A percentile compares a stretch with the other conserved stretches of the same genome.
These are phyloP conservation scores for Cicer judaicum DNA, from an alignment of 306 rosid genomes.

Conservation along the genomic window DNA sequence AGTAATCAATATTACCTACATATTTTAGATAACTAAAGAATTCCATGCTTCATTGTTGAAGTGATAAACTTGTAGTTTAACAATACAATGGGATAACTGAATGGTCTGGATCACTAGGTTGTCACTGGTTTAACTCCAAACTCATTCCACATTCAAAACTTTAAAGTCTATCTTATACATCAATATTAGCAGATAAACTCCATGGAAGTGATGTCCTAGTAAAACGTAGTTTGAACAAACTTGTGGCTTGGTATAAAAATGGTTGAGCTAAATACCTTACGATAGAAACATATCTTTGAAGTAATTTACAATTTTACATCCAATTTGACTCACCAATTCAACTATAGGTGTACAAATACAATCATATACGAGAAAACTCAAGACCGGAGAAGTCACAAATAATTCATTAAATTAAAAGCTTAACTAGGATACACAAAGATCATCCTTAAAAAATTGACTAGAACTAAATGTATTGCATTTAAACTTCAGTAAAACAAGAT, in stretches of 20 bases:
- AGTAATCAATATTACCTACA: constrained; percentile 13
- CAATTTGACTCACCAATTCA: constrained; percentile 12
- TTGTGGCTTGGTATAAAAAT: constrained; percentile 12
- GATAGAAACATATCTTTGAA: constrained; percentile 25
- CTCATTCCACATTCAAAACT: constrained; percentile 14
- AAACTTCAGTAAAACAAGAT: constrained; percentile 24
- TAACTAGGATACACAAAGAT: constrained; percentile 25
- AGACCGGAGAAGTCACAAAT: background rate
- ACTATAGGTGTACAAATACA: constrained; percentile 4
- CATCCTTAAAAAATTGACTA: background rate
- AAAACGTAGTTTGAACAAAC: constrained; percentile 15
- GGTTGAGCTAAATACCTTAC: background rate
- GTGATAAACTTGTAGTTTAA: constrained; percentile 15
- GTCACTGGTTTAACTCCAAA: constrained; percentile 11
- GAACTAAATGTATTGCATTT: constrained; percentile 21
- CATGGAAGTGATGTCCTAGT: background rate
- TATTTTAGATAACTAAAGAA: constrained; percentile 21
- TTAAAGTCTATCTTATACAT: constrained; percentile 21
- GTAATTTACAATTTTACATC: background rate
- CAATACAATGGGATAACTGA: background rate
- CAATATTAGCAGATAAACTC: constrained; percentile 3
- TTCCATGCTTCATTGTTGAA: constrained; percentile 24
- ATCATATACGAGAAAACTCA: background rate
- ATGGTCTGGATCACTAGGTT: background rate
- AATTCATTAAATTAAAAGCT: background rate